These are phyloP conservation scores for Cicer chorassanicum DNA, from an alignment of 306 rosid species.

Conservation along the genomic window DNA sequence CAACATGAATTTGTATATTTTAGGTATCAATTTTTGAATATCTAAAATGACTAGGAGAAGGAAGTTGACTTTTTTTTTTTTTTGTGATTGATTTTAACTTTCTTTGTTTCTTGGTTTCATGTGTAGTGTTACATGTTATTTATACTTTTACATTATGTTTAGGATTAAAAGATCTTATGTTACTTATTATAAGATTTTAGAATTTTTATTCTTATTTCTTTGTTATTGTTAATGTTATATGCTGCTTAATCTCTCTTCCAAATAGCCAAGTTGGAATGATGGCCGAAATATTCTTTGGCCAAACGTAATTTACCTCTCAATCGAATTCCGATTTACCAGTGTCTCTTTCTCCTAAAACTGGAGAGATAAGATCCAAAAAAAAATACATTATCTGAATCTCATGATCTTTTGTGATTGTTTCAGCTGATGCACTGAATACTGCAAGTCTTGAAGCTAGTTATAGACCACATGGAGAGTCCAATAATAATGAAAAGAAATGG, in stretches of 20 bases:
- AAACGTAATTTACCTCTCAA: too few relatives aligned
- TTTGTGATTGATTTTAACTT: conserved; percentile 23
- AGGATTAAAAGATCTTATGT: neutral
- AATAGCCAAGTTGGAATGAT: too few relatives aligned
- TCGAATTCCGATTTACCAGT: too few relatives aligned
- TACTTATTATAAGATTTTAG: neutral
- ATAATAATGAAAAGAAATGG: conserved; percentile 58
- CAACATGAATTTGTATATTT: neutral
- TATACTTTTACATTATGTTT: neutral
- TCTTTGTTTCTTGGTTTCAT: conserved; percentile 16
- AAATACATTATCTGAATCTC: too few relatives aligned
- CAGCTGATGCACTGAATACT: conserved; percentile 72
- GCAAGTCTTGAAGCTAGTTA: conserved; percentile 81
- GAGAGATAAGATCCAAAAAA: too few relatives aligned
- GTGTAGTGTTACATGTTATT: neutral
- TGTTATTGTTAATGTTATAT: too few relatives aligned
- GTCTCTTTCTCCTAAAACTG: too few relatives aligned
- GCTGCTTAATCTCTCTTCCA: too few relatives aligned
- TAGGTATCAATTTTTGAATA: neutral
- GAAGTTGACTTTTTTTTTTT: conserved; percentile 14
- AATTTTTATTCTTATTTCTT: too few relatives aligned
- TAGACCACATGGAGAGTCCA: conserved; percentile 58
- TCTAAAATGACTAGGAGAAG: neutral
- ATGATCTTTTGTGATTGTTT: conserved; percentile 16
- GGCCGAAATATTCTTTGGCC: too few relatives aligned